Percentiles rank a stretch among this genome's conserved stretches.
Conservation (phyloP, 768 basidiomycete genomes). For the Boletellus emodensis region DNA sequence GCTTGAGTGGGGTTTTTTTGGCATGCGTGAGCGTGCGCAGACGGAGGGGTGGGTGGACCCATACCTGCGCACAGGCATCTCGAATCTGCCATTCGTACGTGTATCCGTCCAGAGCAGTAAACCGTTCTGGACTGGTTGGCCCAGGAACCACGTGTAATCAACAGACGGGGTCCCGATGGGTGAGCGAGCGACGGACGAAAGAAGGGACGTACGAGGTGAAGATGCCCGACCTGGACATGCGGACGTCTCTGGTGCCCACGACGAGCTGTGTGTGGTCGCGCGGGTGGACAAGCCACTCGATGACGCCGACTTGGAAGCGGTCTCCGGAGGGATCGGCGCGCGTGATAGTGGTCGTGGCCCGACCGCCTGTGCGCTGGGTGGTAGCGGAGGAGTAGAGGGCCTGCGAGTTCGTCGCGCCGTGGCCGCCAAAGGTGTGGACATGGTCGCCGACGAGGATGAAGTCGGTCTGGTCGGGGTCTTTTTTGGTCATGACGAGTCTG, state of each 20-base stretch:
- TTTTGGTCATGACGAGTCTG: constrained; percentile 19
- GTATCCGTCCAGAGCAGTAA: constrained; percentile 18
- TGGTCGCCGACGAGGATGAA: constrained; percentile 14
- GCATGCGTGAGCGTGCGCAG: neutral
- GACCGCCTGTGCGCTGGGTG: constrained; percentile 6
- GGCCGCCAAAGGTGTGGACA: neutral
- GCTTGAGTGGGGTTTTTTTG: constrained; percentile 6
- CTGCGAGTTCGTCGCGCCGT: neutral
- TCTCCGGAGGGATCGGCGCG: constrained; percentile 19
- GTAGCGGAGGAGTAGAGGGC: constrained; percentile 21
- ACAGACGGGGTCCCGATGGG: neutral
- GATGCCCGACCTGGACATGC: constrained; percentile 20
- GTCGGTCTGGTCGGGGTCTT: constrained; percentile 25
- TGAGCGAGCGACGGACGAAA: neutral
- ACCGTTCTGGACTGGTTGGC: constrained; percentile 22
- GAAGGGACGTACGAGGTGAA: constrained; percentile 19
- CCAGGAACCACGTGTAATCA: too few relatives aligned
- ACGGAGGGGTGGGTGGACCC: neutral
- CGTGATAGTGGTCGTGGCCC: constrained; percentile 24
- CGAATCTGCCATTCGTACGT: constrained; percentile 30
- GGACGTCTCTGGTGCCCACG: constrained; percentile 25
- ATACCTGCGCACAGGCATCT: constrained; percentile 20
- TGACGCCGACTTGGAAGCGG: constrained; percentile 24
- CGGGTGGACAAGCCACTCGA: constrained; percentile 25
- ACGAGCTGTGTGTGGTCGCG: constrained; percentile 11